Evolutionary conservation across 805 yeast species (phyloP).

Genomic region (Vanderwaltozyma yarrowii): DNA sequence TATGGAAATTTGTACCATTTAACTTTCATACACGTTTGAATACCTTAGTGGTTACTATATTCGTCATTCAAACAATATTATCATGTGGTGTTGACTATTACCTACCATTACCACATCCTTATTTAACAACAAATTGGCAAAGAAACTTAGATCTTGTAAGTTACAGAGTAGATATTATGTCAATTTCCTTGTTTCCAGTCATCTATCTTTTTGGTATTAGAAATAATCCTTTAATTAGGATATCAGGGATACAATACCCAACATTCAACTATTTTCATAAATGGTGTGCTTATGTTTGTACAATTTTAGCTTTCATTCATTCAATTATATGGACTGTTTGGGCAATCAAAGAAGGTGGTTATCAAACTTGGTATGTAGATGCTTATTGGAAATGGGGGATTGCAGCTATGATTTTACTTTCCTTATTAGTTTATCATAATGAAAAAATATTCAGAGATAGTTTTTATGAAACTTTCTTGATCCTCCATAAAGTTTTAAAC

Average conservation of each 20-base stretch:
- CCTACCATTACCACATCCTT: slow-evolving; percentile 32
- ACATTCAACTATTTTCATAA: slow-evolving; percentile 57
- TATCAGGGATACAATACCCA: slow-evolving; percentile 53
- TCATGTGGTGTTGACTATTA: slow-evolving; percentile 29
- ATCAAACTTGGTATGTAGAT: slow-evolving; percentile 34
- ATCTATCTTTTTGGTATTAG: slow-evolving; percentile 59
- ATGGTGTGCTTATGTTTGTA: slow-evolving; percentile 48
- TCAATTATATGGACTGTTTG: slow-evolving; percentile 45
- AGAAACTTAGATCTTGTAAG: slow-evolving; percentile 34
- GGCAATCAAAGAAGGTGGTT: slow-evolving; percentile 34
- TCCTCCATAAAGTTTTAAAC: slow-evolving; percentile 49
- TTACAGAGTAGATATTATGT: slow-evolving; percentile 44
- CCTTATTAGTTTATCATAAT: slow-evolving; percentile 39
- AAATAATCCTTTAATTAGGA: slow-evolving; percentile 52
- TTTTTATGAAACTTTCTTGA: slow-evolving; percentile 50
- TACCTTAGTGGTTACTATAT: slow-evolving; percentile 25
- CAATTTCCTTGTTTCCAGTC: slow-evolving; percentile 46
- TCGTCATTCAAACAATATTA: slow-evolving; percentile 25
- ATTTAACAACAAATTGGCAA: slow-evolving; percentile 24
- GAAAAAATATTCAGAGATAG: slow-evolving; percentile 40
- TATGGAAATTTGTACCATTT: slow-evolving; percentile 20
- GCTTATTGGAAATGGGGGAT: slow-evolving; percentile 40
- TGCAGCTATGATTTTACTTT: slow-evolving; percentile 35
- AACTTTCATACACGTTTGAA: slow-evolving; percentile 26
- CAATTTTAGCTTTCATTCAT: slow-evolving; percentile 45